Percentiles rank a stretch among this genome's conserved stretches.
phyloP scores from a whole-genome alignment of 2,329 filamentous ascomycete genomes.

The Aspergillus ustus region DNA sequence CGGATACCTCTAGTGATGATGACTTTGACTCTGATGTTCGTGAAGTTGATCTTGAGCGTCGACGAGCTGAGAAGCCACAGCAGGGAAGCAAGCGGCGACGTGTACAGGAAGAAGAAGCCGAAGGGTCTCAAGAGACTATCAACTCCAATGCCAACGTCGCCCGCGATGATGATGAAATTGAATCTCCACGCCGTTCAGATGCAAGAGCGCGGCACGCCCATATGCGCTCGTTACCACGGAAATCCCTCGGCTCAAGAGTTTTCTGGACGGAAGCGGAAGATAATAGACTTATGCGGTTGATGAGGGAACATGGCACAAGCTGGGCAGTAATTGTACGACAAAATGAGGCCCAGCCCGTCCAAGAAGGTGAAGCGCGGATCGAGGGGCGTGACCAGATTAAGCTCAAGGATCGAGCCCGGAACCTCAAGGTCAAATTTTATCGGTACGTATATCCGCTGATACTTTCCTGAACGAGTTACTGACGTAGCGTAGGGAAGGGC shows the following conservation, averaged over 20 bases:
- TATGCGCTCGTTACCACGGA: neutral
- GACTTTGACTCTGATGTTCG: conserved; percentile 46
- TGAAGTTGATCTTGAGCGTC: conserved; percentile 34
- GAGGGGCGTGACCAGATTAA: conserved; percentile 55
- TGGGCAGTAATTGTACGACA: conserved; percentile 54
- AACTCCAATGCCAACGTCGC: neutral
- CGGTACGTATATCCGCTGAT: conserved; percentile 10
- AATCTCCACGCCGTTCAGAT: neutral
- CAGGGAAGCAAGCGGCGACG: conserved; percentile 17
- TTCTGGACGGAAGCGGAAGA: conserved; percentile 48
- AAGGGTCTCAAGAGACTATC: neutral
- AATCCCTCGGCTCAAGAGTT: conserved; percentile 5
- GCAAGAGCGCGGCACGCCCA: neutral
- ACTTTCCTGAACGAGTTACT: neutral
- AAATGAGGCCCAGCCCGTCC: conserved; percentile 33
- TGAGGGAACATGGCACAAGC: conserved; percentile 50
- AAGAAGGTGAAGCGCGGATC: conserved; percentile 39
- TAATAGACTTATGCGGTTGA: conserved; percentile 53
- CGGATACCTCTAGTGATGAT: conserved; percentile 44
- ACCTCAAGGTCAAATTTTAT: conserved; percentile 49
- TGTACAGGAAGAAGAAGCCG: conserved; percentile 4
- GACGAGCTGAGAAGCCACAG: conserved; percentile 40
- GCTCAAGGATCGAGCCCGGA: conserved; percentile 60
- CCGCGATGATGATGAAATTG: neutral
- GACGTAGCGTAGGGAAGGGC: conserved; percentile 29